phyloP scores from a whole-genome alignment of 768 basidiomycete species.

The Hortiboletus campestris region DNA sequence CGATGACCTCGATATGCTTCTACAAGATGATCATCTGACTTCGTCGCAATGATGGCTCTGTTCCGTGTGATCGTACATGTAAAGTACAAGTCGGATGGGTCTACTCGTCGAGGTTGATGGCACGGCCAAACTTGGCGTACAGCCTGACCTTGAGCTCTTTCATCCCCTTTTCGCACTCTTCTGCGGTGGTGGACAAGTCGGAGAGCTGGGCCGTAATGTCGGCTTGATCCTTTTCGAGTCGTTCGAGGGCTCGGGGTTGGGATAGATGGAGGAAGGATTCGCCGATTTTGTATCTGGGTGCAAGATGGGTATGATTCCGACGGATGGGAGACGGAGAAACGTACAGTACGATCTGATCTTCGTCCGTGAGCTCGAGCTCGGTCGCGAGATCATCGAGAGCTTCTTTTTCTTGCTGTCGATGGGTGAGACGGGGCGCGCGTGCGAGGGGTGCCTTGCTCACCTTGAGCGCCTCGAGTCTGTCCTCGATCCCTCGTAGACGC shows the following conservation, averaged over 20 bases:
- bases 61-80: neutral
- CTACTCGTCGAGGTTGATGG: slow-evolving; percentile 89
- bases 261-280: slow-evolving; percentile 85
- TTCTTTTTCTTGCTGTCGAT: slow-evolving; percentile 84
- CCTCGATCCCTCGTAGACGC: slow-evolving; percentile 68
- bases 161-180: slow-evolving; percentile 73
- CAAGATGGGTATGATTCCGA: slow-evolving; percentile 56
- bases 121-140: slow-evolving; percentile 90
- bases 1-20: no score
- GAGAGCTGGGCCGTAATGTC: slow-evolving; percentile 56
- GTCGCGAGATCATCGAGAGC: slow-evolving; percentile 85
- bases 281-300: slow-evolving; percentile 80
- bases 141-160: slow-evolving; percentile 73
- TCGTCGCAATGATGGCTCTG: neutral
- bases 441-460: slow-evolving; percentile 37
- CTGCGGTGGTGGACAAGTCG: slow-evolving; percentile 47
- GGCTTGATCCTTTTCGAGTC: slow-evolving; percentile 68
- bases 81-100: neutral
- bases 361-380: slow-evolving; percentile 88
- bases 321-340: slow-evolving; percentile 22
- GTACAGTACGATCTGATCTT: slow-evolving; percentile 76
- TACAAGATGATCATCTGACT: no score
- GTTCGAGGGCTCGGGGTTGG: slow-evolving; percentile 63
- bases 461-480: slow-evolving; percentile 69
- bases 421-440: neutral